Evolutionary conservation across 176 grass and related monocot genomes (phyloP).

Genomic region (Zizania latifolia): DNA sequence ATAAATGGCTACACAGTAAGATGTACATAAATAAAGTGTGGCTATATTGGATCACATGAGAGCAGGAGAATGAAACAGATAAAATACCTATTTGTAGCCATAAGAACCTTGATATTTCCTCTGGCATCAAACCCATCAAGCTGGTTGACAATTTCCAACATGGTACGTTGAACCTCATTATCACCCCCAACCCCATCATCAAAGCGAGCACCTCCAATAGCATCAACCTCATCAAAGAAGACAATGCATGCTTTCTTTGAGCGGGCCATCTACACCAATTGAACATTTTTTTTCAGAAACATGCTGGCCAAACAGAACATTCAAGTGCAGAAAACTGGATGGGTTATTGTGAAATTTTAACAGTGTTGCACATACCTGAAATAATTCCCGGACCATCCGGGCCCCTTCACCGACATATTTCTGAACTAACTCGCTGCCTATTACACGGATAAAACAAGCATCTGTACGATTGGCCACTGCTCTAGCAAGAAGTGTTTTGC

Average conservation of each 20-base stretch:
- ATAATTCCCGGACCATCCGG: conserved; percentile 86
- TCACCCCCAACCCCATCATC: conserved; percentile 91
- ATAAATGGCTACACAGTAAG: not conserved
- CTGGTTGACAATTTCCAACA: conserved; percentile 98
- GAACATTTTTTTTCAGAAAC: conserved; percentile 11
- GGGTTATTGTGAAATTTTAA: not conserved
- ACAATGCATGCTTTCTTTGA: conserved; percentile 97
- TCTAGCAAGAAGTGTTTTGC: conserved; percentile 89
- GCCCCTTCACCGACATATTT: conserved; percentile 91
- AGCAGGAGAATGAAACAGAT: not conserved
- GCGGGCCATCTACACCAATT: conserved; percentile 72
- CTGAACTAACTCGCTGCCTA: conserved; percentile 88
- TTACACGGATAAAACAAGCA: conserved; percentile 94
- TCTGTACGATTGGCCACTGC: conserved; percentile 92
- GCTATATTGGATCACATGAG: not conserved
- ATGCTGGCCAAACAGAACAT: not conserved
- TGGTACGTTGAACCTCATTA: conserved; percentile 87
- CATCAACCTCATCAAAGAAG: conserved; percentile 97
- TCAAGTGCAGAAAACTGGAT: not conserved
- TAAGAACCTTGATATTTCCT: conserved; percentile 97
- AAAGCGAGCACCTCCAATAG: conserved; percentile 94
- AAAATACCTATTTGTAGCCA: conserved; percentile 89
- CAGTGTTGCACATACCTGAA: conserved; percentile 49
- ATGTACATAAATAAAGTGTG: not conserved
- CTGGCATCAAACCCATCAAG: conserved; percentile 95